Percentiles rank a stretch among this genome's conserved stretches.
Evolutionary conservation across 2,329 filamentous ascomycete species (phyloP).

Genomic region (Gaeumannomyces tritici): DNA sequence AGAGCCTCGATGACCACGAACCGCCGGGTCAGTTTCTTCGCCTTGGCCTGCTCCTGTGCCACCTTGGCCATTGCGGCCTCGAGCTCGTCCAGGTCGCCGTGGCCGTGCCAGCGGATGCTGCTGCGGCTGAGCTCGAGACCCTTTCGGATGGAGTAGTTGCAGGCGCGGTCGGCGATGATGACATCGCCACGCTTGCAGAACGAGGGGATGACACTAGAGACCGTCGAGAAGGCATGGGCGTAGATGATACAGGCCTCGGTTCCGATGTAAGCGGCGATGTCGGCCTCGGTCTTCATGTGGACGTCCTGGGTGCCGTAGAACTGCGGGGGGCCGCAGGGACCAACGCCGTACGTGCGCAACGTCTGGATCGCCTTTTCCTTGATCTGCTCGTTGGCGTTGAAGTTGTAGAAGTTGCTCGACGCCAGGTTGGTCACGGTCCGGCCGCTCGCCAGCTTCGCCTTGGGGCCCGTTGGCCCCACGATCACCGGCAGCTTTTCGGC

Average conservation of each 20-base stretch:
- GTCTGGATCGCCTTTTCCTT: conserved; percentile 94
- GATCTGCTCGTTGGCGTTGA: conserved; percentile 82
- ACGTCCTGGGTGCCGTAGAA: conserved; percentile 99
- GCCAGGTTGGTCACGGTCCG: conserved; percentile 89
- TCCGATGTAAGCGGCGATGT: conserved; percentile 84
- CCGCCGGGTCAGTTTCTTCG: conserved; percentile 79
- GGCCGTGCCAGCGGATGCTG: conserved; percentile 86
- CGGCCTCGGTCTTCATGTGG: conserved; percentile 91
- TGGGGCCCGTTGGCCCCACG: conserved; percentile 81
- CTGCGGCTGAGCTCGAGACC: conserved; percentile 89
- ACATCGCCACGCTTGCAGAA: conserved; percentile 97
- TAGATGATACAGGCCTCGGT: conserved; percentile 89
- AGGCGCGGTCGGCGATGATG: conserved; percentile 87
- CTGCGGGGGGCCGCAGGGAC: conserved; percentile 89
- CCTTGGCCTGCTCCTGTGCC: conserved; percentile 72
- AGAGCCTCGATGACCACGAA: conserved; percentile 95
- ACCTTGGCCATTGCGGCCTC: conserved; percentile 78
- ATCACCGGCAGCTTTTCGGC: conserved; percentile 80
- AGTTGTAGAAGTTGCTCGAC: conserved; percentile 96
- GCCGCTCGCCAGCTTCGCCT: conserved; percentile 79
- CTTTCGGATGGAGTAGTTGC: conserved; percentile 90
- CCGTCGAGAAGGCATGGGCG: conserved; percentile 90
- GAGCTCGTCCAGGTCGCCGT: conserved; percentile 92
- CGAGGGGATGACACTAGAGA: conserved; percentile 91
- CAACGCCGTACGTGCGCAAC: conserved; percentile 89